phyloP scores from a whole-genome alignment of 345 rosid species.

The Aquilaria malaccensis region DNA sequence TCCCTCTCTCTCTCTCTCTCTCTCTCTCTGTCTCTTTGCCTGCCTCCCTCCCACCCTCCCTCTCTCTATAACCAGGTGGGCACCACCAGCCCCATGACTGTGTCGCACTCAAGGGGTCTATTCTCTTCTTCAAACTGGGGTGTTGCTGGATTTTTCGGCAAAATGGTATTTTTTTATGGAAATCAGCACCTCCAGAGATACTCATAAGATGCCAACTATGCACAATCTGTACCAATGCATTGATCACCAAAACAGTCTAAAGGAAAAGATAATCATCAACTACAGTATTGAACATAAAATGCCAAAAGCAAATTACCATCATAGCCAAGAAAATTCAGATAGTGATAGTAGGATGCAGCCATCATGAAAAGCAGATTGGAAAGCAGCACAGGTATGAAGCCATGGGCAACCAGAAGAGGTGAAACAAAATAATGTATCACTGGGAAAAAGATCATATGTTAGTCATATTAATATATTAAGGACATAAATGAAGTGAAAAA shows the following conservation, averaged over 20 bases:
- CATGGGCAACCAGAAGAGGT: constrained; percentile 81
- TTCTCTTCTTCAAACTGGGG: no score
- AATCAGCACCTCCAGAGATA: no score
- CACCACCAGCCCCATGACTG: no score
- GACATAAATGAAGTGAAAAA: background rate
- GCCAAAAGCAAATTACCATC: constrained; percentile 49
- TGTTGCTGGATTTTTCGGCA: no score
- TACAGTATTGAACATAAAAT: background rate
- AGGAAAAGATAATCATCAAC: background rate
- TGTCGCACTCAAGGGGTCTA: no score
- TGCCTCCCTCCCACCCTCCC: no score
- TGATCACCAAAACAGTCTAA: background rate
- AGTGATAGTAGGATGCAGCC: constrained; percentile 90
- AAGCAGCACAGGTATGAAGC: constrained; percentile 74
- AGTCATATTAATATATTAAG: constrained; percentile 8
- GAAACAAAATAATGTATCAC: constrained; percentile 91
- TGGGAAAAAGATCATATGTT: constrained; percentile 29
- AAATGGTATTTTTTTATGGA: no score
- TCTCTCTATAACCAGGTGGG: no score
- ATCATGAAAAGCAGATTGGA: constrained; percentile 95
- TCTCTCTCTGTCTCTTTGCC: no score
- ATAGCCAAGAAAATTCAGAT: constrained; percentile 97
- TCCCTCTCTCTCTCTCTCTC: no score
- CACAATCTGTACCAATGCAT: background rate
- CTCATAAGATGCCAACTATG: no score